Percentiles rank a stretch among this genome's conserved stretches.
These are phyloP conservation scores for Ambispora gerdemannii DNA, from an alignment of 192 early-diverging fungal species.

Conservation along the genomic window DNA sequence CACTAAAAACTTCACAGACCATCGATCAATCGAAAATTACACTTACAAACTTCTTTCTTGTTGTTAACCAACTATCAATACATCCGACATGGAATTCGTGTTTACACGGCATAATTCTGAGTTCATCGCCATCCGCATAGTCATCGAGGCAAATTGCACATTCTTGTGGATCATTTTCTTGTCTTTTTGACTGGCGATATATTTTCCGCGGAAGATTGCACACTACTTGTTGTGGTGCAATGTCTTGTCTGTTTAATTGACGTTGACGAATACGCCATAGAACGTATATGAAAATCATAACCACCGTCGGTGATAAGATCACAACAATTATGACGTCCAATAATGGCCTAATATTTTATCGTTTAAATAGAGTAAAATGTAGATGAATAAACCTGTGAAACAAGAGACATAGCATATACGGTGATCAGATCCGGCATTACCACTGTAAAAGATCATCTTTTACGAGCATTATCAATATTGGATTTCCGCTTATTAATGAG, in stretches of 20 bases:
- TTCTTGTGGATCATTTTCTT: constrained; percentile 72
- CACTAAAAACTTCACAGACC: constrained; percentile 15
- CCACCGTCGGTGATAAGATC: constrained; percentile 75
- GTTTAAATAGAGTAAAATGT: neutral
- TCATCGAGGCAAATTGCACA: constrained; percentile 96
- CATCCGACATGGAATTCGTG: constrained; percentile 89
- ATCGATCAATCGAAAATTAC: constrained; percentile 27
- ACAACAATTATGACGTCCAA: constrained; percentile 80
- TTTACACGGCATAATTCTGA: constrained; percentile 78
- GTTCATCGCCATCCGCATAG: constrained; percentile 72
- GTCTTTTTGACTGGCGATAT: constrained; percentile 59
- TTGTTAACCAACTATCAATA: constrained; percentile 90
- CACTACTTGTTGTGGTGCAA: constrained; percentile 74
- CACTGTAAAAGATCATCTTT: constrained; percentile 46
- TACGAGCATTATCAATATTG: constrained; percentile 35
- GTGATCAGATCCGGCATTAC: constrained; percentile 33
- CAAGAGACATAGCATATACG: constrained; percentile 24
- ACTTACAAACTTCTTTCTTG: constrained; percentile 85
- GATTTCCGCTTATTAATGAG: constrained; percentile 24
- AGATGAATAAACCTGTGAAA: constrained; percentile 6
- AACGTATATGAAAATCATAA: constrained; percentile 73
- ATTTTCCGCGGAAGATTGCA: constrained; percentile 68
- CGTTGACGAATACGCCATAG: constrained; percentile 70
- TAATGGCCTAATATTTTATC: constrained; percentile 56
- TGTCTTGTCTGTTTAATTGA: constrained; percentile 66